Base-by-base conservation (phyloP, 2,329 filamentous ascomycete genomes). In the Coniochaeta sp. region DNA sequence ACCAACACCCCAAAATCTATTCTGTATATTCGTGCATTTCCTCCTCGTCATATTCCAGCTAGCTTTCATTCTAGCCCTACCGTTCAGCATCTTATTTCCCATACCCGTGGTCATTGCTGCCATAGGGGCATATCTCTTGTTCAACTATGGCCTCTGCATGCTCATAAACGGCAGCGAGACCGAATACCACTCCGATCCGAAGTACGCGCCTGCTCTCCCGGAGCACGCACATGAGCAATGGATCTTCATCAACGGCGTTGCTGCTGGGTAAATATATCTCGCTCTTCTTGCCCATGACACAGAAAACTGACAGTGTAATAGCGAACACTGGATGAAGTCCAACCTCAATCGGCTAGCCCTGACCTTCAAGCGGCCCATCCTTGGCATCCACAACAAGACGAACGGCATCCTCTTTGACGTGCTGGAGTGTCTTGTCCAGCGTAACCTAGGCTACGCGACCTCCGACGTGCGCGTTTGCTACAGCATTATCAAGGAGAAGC, bases 211-310 rank as follows among this genome's bases (percentile, higher is more conserved):
- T 17, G 72, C 72, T 1, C 70, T 72, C 19, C 76, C 77, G 0
- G 77, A 83, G 64, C 80, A 85, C 69, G 75, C 77, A 12, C 77
- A 85, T 58, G 89, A 93, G 73, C 82, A 87, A 67, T 93, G 90
- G 90, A 79, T 93, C n/a, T 93, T 89, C 69, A 72, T 93, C 58
- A 93, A 93, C 67, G 90, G 90, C 0, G 84, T 92, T 31, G 84
- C 81, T 11, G 80, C 81, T 36, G 82, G 81, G 83, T 86, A 73
- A 62, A 80, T n/a, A 11, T 12, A 7, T 7, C 19, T 40, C 36
- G 11, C 28, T 34, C 19, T 57, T 11, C 3, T 55, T 5, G 16
- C 5, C 16, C 16, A 2, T n/a, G 11, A 19, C 11, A n/a, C 38
- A 19, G 11, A n/a, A 19, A 17, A 40, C 38, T 40, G 17, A 40